phyloP scores from a whole-genome alignment of 768 basidiomycete species.

The Xerocomellus amylosporus region DNA sequence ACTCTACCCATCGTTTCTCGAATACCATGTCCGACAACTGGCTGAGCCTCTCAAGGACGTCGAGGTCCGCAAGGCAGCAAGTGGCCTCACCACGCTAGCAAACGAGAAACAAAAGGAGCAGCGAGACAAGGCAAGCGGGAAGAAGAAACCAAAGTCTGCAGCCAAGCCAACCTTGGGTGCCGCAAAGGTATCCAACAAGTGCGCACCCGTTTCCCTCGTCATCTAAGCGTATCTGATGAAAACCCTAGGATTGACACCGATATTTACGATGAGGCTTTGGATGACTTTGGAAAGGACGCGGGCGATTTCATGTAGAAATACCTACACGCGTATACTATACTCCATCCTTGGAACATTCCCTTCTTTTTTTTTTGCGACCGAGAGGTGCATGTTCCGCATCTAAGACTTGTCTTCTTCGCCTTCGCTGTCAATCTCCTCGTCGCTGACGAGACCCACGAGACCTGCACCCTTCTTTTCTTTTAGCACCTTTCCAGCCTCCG shows the following conservation, averaged over 20 bases:
- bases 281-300: constrained; percentile 73
- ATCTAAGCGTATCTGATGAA: constrained; percentile 11
- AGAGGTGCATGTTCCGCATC: neutral
- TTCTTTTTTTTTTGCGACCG: constrained; percentile 1
- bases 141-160: constrained; percentile 78
- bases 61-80: constrained; percentile 88
- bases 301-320: constrained; percentile 88
- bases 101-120: constrained; percentile 96
- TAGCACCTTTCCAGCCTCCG: constrained; percentile 64
- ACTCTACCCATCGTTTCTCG: constrained; percentile 78
- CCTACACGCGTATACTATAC: constrained; percentile 18
- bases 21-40: constrained; percentile 76
- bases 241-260: constrained; percentile 67
- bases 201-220: constrained; percentile 21
- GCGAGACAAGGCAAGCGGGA: constrained; percentile 80
- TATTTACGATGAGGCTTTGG: constrained; percentile 84
- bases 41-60: constrained; percentile 80
- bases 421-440: constrained; percentile 58
- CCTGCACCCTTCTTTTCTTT: constrained; percentile 65
- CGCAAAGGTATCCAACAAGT: constrained; percentile 65
- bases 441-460: constrained; percentile 65
- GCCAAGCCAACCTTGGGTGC: constrained; percentile 76
- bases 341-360: constrained; percentile 3
- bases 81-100: constrained; percentile 77
- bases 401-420: constrained; percentile 35